A percentile compares a stretch with the other conserved stretches of the same genome.
phyloP scores from a whole-genome alignment of 768 basidiomycete genomes.

The Lactifluus subvellereus region DNA sequence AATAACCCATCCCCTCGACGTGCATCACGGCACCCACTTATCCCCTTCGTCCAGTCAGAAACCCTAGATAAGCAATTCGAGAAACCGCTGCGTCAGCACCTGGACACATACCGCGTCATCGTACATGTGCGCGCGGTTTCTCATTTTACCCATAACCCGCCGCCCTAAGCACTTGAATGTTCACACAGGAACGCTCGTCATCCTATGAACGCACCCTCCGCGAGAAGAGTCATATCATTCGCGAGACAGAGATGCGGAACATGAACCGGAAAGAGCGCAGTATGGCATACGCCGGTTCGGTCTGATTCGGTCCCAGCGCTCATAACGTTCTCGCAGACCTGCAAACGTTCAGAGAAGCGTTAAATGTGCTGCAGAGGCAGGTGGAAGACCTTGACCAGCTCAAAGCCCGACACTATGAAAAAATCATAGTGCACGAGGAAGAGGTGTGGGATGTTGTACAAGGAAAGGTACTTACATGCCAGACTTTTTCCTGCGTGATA shows the following conservation, averaged over 20 bases:
- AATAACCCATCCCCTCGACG: constrained; percentile 28
- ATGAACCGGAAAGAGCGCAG: constrained; percentile 84
- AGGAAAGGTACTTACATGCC: constrained; percentile 52
- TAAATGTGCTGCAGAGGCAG: constrained; percentile 75
- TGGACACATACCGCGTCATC: constrained; percentile 71
- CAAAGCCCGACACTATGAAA: constrained; percentile 78
- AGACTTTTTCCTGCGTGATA: neutral
- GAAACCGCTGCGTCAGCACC: constrained; percentile 77
- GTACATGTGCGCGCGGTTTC: constrained; percentile 48
- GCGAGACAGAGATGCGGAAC: constrained; percentile 77
- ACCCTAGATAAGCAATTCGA: constrained; percentile 85
- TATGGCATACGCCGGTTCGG: constrained; percentile 35
- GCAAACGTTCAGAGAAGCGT: constrained; percentile 80
- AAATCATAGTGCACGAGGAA: constrained; percentile 89
- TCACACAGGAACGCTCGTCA: constrained; percentile 68
- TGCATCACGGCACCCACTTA: neutral
- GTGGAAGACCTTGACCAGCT: constrained; percentile 88
- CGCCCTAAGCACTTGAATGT: neutral
- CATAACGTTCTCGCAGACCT: constrained; percentile 51
- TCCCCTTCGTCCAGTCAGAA: constrained; percentile 51
- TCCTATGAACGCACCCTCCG: constrained; percentile 76
- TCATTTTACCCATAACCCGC: constrained; percentile 4
- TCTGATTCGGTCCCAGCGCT: neutral
- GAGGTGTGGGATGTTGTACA: constrained; percentile 94
- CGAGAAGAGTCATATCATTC: constrained; percentile 80